Evolutionary conservation across 2,329 filamentous ascomycete species (phyloP), one percentile per base, ranked within the genome.

Genomic region (Neobulgaria alba): DNA sequence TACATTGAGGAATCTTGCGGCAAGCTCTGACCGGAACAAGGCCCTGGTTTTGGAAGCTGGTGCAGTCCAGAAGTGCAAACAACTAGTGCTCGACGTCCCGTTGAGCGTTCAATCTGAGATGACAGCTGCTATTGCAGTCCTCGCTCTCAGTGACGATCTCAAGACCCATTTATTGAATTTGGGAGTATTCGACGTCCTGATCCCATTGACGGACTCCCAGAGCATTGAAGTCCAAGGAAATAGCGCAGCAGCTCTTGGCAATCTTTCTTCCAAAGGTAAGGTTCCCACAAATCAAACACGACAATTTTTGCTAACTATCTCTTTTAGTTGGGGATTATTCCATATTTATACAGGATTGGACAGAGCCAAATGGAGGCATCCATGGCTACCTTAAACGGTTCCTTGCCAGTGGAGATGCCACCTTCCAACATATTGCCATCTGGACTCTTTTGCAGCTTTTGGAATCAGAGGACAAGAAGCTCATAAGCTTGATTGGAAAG

Each of bases 141-240:
- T 98, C 49, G 92, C 92, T 14, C 68, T 98, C 38, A 95, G 90
- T 54, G 92, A 98, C 56, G 92, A 98, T 49, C 74, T 98, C 43
- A 98, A 98, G 66, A 79, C 85, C 3, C 85, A 94, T 58, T 73
- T 98, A 10, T 68, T 98, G 40, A 89, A 86, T 46, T 73, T 96
- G 2, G 92, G 90, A 16, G 90, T 98, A 1, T 96, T 96, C 58
- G 92, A 95, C 57, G 89, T 96, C 10, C 67, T 98, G 42, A 96
- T 98, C 43, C 92, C 92, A 17, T 70, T 98, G 44, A 98, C 92
- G 0, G 87, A 92, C 58, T 95, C 90, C 0, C 80, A 89, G 43
- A 96, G 90, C 61, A 94, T 98, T 38, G 92, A 98, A 61, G 92
- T 98, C 0, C 92, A 98, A 63, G 92, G 92, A 31, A 98, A 98